Evolutionary conservation across 2,329 filamentous ascomycete species (phyloP), one percentile per base, ranked within the genome.

Genomic region (Phyllosticta citriasiana): DNA sequence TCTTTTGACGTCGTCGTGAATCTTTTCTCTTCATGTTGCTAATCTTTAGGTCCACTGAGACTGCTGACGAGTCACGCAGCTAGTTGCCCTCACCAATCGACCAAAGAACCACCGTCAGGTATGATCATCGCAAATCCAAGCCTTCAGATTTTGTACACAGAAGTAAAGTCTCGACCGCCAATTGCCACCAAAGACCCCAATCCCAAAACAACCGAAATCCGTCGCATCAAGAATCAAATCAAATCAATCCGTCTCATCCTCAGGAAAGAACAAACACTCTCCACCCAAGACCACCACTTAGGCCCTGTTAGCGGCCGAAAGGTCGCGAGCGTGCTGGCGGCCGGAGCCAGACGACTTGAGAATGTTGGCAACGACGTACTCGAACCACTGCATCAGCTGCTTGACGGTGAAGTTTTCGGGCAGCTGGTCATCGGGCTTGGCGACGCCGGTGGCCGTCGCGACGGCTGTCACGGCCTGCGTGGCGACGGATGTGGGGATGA

Each of bases 401-500:
- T 71, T 67, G 53, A 72, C 57, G 54, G 71, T 73, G 68, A 72
- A 73, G 62, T 66, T 67, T 64, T 68, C 63, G 55, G 71, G 68
- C 10, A 70, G 66, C 19, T n/a, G 51, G 25, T 33, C 51, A 10
- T 51, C 35, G 55, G 60, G 55, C 40, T 30, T 35, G 55, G 55
- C 30, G 51, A 62, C 60, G 56, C 35, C 56, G 33, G 53, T 56
- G 53, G 61, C 57, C 7, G 61, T 57, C 53, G 61, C 53, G 24
- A 59, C 35, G 53, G 61, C 57, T 7, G 57, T 62, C 30, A 54
- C 56, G 30, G 33, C 52, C 16, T 35, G 51, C 19, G 51, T 56
- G 16, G 55, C 51, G 56, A 47, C 53, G 66, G 64, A 55, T 65
- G 61, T 30, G 66, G 63, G 24, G 63, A 57, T n/a, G 14, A 58